phyloP scores from a whole-genome alignment of 2,329 filamentous ascomycete species.

The Scytalidium sp. region DNA sequence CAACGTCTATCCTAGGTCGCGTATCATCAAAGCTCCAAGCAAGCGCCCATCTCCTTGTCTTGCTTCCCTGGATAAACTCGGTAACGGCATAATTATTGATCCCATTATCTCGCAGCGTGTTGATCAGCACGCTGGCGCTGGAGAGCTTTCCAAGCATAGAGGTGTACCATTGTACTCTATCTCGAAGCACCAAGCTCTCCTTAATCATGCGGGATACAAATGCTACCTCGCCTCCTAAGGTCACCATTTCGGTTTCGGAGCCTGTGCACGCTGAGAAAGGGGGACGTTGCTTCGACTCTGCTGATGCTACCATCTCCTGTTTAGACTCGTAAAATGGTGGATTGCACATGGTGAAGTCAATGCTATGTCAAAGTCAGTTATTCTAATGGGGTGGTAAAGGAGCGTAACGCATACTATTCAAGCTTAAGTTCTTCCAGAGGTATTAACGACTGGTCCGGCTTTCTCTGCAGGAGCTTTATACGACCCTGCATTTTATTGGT shows the following conservation, averaged over 20 bases:
- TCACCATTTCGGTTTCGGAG: constrained; percentile 81
- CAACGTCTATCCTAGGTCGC: constrained; percentile 53
- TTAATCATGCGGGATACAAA: constrained; percentile 71
- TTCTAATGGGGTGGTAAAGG: background rate
- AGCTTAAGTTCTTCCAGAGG: constrained; percentile 48
- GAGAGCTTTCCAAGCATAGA: constrained; percentile 83
- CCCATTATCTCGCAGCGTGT: constrained; percentile 51
- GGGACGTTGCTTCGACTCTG: constrained; percentile 61
- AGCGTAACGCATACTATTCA: constrained; percentile 25
- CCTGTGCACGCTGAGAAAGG: constrained; percentile 77
- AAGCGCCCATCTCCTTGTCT: constrained; percentile 82
- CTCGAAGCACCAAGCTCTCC: constrained; percentile 60
- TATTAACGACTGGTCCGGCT: constrained; percentile 53
- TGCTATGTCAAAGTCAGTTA: constrained; percentile 28
- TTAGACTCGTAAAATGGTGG: constrained; percentile 87
- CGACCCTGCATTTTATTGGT: constrained; percentile 62
- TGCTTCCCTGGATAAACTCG: constrained; percentile 72
- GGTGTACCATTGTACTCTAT: constrained; percentile 80
- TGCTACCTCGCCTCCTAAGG: constrained; percentile 69
- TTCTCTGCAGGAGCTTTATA: constrained; percentile 60
- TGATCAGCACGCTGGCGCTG: constrained; percentile 62
- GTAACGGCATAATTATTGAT: constrained; percentile 81
- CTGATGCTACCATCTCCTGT: constrained; percentile 64
- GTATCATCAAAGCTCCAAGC: constrained; percentile 78
- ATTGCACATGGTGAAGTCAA: constrained; percentile 91